These are phyloP conservation scores for Pholiota microspora DNA, from an alignment of 768 basidiomycete species.

Conservation along the genomic window DNA sequence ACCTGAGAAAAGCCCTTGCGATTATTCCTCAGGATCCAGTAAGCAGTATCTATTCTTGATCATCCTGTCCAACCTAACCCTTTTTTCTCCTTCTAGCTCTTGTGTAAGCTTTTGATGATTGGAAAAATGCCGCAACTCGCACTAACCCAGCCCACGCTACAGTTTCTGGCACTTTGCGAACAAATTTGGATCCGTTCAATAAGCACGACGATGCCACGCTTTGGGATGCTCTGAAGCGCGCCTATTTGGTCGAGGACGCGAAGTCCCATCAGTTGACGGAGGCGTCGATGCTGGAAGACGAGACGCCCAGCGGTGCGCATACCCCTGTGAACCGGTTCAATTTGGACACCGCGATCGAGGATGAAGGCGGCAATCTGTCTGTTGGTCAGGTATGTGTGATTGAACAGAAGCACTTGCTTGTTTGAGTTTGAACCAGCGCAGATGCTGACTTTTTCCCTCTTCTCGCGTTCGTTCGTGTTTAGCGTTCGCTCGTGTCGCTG, in stretches of 20 bases:
- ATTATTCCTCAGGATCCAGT: constrained; percentile 88
- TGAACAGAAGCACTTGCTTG: neutral
- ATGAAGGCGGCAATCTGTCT: constrained; percentile 83
- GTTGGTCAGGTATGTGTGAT: constrained; percentile 53
- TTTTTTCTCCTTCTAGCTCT: constrained; percentile 31
- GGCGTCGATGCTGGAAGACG: constrained; percentile 22
- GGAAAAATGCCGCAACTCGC: neutral
- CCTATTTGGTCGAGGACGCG: constrained; percentile 70
- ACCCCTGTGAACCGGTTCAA: constrained; percentile 65
- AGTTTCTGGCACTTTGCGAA: constrained; percentile 80
- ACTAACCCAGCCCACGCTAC: constrained; percentile 5
- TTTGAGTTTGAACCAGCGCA: constrained; percentile 2
- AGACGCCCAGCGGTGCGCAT: constrained; percentile 36
- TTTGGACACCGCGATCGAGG: constrained; percentile 81
- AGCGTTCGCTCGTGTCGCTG: constrained; percentile 83
- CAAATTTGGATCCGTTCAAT: constrained; percentile 89
- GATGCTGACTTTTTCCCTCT: constrained; percentile 11
- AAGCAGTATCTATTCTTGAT: constrained; percentile 24
- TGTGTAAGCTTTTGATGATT: constrained; percentile 34
- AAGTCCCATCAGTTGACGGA: constrained; percentile 26
- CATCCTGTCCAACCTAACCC: neutral
- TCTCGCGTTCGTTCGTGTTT: constrained; percentile 1
- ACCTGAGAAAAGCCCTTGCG: constrained; percentile 64
- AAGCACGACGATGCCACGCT: constrained; percentile 75
- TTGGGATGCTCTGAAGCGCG: constrained; percentile 86